Evolutionary conservation across 2,329 filamentous ascomycete species (phyloP).

Genomic region (Colletotrichum sp.): DNA sequence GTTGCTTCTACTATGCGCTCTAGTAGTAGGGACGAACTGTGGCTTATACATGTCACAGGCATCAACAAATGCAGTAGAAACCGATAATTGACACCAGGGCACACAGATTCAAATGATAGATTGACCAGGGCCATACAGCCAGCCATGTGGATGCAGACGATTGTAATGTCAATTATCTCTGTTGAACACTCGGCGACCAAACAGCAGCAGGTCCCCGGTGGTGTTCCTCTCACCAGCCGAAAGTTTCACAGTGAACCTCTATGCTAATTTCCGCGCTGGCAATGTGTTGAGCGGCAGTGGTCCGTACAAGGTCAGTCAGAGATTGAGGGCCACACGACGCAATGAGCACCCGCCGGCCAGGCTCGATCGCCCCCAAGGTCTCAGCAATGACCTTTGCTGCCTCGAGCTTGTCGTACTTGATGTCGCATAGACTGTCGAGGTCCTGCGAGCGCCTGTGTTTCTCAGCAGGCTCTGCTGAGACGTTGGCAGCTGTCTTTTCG

Average conservation of each 20-base stretch:
- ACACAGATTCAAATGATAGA: accelerated
- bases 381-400: neutral
- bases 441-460: neutral
- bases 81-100: neutral
- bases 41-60: neutral
- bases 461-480: neutral
- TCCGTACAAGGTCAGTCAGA: neutral
- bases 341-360: neutral
- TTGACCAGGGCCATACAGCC: neutral
- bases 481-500: neutral
- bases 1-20: neutral
- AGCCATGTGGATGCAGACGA: neutral
- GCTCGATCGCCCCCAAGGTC: neutral
- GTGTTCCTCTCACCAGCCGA: neutral
- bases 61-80: neutral
- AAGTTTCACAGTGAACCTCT: neutral
- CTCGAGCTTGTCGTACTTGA: neutral
- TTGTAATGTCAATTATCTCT: neutral
- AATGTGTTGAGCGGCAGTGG: neutral
- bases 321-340: neutral
- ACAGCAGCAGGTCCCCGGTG: neutral
- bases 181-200: neutral
- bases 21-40: neutral
- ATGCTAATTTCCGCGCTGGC: neutral
- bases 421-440: neutral